These are phyloP conservation scores for Orychophragmus violaceus DNA, from an alignment of 345 rosid species.

Conservation along the genomic window DNA sequence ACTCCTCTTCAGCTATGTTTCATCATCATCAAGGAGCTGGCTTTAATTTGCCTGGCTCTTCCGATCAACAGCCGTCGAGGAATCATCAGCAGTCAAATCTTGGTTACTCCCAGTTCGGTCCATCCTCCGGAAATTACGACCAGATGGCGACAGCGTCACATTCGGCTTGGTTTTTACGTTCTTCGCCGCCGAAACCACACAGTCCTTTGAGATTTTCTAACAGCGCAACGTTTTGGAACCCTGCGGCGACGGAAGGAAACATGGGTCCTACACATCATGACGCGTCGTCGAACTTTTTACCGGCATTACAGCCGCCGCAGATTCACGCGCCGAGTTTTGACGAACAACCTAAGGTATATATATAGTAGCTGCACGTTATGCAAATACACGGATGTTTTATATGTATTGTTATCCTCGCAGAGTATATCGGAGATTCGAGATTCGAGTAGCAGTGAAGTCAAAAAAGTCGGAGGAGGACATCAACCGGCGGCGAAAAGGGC, in stretches of 20 bases:
- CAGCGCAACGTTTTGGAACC: slow-evolving; percentile 84
- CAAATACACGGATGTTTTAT: neutral
- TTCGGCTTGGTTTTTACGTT: slow-evolving; percentile 57
- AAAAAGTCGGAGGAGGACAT: slow-evolving; percentile 71
- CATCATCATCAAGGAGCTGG: slow-evolving; percentile 6
- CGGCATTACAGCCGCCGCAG: slow-evolving; percentile 54
- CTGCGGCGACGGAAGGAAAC: slow-evolving; percentile 33
- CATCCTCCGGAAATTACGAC: slow-evolving; percentile 18
- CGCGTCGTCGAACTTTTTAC: slow-evolving; percentile 52
- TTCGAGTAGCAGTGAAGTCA: slow-evolving; percentile 42
- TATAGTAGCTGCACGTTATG: neutral
- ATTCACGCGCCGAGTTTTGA: slow-evolving; percentile 43
- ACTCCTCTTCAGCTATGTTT: slow-evolving; percentile 42
- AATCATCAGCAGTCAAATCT: slow-evolving; percentile 20
- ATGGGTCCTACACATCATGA: slow-evolving; percentile 50
- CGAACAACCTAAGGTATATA: slow-evolving; percentile 44
- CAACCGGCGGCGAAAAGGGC: slow-evolving; percentile 57
- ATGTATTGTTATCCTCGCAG: slow-evolving; percentile 22
- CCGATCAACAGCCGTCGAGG: slow-evolving; percentile 38
- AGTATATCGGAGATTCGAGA: slow-evolving; percentile 48
- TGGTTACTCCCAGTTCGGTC: slow-evolving; percentile 20
- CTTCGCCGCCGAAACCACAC: slow-evolving; percentile 44
- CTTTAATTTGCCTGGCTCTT: slow-evolving; percentile 23
- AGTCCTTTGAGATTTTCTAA: slow-evolving; percentile 78
- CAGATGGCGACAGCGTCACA: slow-evolving; percentile 31